Conservation (phyloP, 441 rosid genomes). For the Viola pubescens region DNA sequence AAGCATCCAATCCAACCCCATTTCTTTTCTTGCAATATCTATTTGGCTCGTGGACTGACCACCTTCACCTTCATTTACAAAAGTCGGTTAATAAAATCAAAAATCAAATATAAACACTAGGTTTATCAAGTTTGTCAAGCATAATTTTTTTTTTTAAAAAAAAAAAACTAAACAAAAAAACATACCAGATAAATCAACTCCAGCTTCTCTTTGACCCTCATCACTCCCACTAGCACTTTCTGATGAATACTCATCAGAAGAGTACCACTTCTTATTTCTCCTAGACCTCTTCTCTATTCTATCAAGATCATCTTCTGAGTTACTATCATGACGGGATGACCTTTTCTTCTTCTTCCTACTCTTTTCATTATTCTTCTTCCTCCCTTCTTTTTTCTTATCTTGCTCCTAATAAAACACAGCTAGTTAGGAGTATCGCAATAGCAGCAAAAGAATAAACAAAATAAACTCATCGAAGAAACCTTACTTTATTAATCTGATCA, state of each 20-base stretch:
- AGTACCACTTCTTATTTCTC: constrained; percentile 54
- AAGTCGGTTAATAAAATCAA: neutral
- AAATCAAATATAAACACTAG: neutral
- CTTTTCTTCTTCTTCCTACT: constrained; percentile 26
- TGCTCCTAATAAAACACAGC: constrained; percentile 23
- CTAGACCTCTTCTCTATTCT: constrained; percentile 36
- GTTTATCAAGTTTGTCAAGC: neutral
- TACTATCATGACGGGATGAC: constrained; percentile 14
- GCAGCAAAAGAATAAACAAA: neutral
- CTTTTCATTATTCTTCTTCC: constrained; percentile 29
- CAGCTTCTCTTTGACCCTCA: constrained; percentile 10
- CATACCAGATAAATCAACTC: constrained; percentile 13
- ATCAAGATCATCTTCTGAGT: constrained; percentile 48
- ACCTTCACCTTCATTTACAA: constrained; percentile 19
- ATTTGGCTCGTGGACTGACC: constrained; percentile 20
- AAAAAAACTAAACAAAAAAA: neutral
- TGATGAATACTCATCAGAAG: constrained; percentile 37
- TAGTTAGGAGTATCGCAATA: neutral
- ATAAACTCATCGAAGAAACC: neutral
- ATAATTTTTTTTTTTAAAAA: neutral
- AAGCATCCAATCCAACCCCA: constrained; percentile 86
- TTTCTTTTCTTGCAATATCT: constrained; percentile 50
- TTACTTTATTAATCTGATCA: constrained; percentile 40
- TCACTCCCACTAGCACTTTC: constrained; percentile 22
- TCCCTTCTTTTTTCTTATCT: constrained; percentile 20